Base-by-base conservation (phyloP, 305 asterid species). In the Plantago coronopus region DNA sequence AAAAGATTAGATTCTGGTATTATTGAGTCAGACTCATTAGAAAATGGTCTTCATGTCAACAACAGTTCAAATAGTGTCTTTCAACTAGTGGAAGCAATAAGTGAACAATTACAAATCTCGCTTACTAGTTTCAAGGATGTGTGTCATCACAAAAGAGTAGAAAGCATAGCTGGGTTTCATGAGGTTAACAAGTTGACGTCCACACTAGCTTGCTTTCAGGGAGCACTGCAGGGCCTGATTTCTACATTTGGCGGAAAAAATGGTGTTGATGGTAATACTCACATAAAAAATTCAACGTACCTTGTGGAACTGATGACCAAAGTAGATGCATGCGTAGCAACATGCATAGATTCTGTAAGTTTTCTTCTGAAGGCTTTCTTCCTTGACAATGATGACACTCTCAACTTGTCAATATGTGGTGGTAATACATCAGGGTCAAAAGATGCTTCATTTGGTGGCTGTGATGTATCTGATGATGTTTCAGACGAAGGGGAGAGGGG, bases 171-270 rank as follows among this genome's bases (percentile, higher is more conserved):
- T 44, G 80, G 69, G 61, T 54, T 54, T 71, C 74, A 64, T 64
- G 80, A 76, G 68, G 69, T 81, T 49, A 79, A 70, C 62, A 79
- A 77, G 76, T 69, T 85, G 57, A 81, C 91, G 51, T 65, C 88
- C 37, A 54, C 65, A n/a, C 55, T 81, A 62, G 74, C 95, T 64
- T 84, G 94, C 79, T 72, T 70, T 62, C 89, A 83, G 72, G 96
- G 95, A 64, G 74, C 84, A 53, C 78, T 91, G 56, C 78, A 80
- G 81, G 96, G 96, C 21, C 66, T 89, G 64, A 81, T 87, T 69
- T 83, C 82, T 54, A 66, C 80, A 42, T 62, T 80, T 54, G 80
- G 75, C 63, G 74, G 56, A 40, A 40, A 49, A 65, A 67, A 58
- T 55, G 71, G 71, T 48, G 73, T 13, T 59, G 67, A 64, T 21